Evolutionary conservation across 1,139 yeast genomes (phyloP), one percentile per base, ranked within the genome.

Genomic region (Geotrichum macrosporum): DNA sequence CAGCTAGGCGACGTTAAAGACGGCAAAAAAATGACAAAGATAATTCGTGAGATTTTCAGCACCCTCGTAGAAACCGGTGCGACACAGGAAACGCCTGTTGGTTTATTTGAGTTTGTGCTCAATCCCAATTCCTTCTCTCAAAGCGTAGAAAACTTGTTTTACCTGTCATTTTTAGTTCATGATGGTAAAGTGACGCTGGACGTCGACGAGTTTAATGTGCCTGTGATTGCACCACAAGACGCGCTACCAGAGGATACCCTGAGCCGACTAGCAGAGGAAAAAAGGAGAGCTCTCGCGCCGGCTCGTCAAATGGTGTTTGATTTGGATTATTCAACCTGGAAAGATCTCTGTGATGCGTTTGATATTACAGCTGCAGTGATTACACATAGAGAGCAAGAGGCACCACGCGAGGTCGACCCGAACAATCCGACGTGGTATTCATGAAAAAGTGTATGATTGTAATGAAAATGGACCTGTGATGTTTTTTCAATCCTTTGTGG

Each of bases 81-180:
- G 41, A 61, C 61, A 43, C 64, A 60, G 22, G 26, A 33, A 5
- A 59, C 62, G 6, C 75, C 73, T 1, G 71, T 87, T 9, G 79
- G 78, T 50, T 69, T 87, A 46, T 84, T 78, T 60, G 69, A 73
- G 52, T 81, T 84, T 56, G 76, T 86, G 50, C 70, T 88, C 32
- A 80, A 89, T 59, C 96, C 96, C 0, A 48, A 66, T 6, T 81
- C 92, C 4, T 89, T 83, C 64, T 73, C 84, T 1, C 89, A 84
- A 60, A 77, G 92, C 3, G 79, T 88, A 4, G 96, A 89, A 60
- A 87, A 86, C 60, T 67, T 89, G 55, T 89, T 88, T 60, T 84
- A 81, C 59, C 74, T 85, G 1, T 84, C 95, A 62, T 88, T 88
- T 59, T 68, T 89, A 42, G 76, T 87, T 3, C 77, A 81, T 57